Percentiles rank a stretch among this genome's conserved stretches.
These are phyloP conservation scores for Kwoniella newhampshirensis DNA, from an alignment of 768 basidiomycete genomes.

Conservation along the genomic window DNA sequence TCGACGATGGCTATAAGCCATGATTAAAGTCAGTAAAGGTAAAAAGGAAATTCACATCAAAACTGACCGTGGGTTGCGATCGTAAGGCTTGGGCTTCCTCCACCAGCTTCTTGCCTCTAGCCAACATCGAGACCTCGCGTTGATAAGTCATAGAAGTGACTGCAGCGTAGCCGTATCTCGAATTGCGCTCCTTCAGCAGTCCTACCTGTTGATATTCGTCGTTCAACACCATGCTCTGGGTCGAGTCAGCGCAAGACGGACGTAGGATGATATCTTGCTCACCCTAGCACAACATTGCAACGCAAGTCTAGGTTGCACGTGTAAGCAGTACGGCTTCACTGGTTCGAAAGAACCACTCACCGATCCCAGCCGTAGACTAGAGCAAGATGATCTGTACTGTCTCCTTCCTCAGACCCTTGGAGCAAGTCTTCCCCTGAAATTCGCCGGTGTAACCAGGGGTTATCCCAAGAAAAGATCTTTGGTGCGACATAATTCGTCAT, in stretches of 20 bases:
- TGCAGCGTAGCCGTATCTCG: background rate
- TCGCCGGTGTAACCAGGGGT: constrained; percentile 2
- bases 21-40: background rate
- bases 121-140: background rate
- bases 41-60: too few relatives aligned
- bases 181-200: background rate
- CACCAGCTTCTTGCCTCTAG: background rate
- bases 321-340: background rate
- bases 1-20: background rate
- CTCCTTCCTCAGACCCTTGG: background rate
- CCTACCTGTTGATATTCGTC: background rate
- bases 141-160: background rate
- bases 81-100: background rate
- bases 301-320: background rate
- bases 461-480: constrained; percentile 10
- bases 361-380: constrained; percentile 16
- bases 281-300: constrained; percentile 5
- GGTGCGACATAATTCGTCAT: constrained; percentile 14
- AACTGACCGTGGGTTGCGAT: background rate
- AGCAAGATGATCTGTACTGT: constrained; percentile 5
- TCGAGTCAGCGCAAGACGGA: background rate
- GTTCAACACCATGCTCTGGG: background rate
- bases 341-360: background rate
- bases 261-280: background rate
- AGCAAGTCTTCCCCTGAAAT: background rate